Evolutionary conservation across 2,329 filamentous ascomycete genomes (phyloP).

Genomic region (Cladophialophora chaetospira): DNA sequence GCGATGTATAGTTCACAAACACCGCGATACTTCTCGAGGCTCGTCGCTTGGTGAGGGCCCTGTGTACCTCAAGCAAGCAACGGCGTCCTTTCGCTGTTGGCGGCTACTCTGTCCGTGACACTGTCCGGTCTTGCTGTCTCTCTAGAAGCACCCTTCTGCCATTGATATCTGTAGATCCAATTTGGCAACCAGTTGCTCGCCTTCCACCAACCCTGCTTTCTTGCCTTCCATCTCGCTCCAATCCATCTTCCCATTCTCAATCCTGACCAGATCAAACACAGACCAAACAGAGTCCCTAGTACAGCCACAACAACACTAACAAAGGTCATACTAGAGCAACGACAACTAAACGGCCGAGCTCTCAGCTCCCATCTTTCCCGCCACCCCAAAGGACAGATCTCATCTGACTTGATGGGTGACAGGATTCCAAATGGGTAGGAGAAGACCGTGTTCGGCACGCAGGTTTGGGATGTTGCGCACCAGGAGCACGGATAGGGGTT

Average conservation of each 20-base stretch:
- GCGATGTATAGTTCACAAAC: not conserved
- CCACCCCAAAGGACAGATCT: slow-evolving; percentile 44
- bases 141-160: slow-evolving; percentile 8
- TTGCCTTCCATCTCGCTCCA: slow-evolving; percentile 20
- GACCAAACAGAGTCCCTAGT: slow-evolving; percentile 53
- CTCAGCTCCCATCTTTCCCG: slow-evolving; percentile 48
- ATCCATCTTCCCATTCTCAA: slow-evolving; percentile 61
- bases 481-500: slow-evolving; percentile 32
- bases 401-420: slow-evolving; percentile 39
- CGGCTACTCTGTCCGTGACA: not conserved
- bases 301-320: slow-evolving; percentile 40
- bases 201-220: slow-evolving; percentile 28
- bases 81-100: slow-evolving; percentile 18
- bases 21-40: no score
- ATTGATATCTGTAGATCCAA: not conserved
- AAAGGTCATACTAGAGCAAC: slow-evolving; percentile 45
- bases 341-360: slow-evolving; percentile 42
- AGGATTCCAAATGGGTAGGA: slow-evolving; percentile 41
- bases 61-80: slow-evolving; percentile 14
- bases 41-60: no score
- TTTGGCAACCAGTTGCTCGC: slow-evolving; percentile 25
- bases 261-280: slow-evolving; percentile 72
- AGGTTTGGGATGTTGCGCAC: slow-evolving; percentile 40
- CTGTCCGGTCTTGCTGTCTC: not conserved
- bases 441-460: slow-evolving; percentile 41